These are phyloP conservation scores for Leccinum pseudoinsigne DNA, from an alignment of 1,284 basidiomycete genomes.

Conservation along the genomic window DNA sequence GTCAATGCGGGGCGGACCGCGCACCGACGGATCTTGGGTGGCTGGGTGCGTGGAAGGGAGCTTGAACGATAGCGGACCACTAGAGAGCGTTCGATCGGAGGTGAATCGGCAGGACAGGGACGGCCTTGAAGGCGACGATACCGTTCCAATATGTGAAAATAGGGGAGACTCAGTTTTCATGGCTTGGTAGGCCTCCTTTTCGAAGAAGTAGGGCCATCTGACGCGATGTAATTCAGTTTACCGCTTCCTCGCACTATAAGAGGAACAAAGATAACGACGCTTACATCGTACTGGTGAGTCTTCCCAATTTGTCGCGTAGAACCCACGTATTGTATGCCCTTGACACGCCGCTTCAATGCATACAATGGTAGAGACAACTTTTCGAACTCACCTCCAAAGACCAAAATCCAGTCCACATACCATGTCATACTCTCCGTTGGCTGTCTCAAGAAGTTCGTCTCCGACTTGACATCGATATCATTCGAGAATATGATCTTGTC, in stretches of 20 bases:
- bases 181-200: slow-evolving; percentile 34
- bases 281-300: slow-evolving; percentile 20
- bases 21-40: slow-evolving; percentile 9
- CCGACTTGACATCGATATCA: slow-evolving; percentile 50
- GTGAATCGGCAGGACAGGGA: slow-evolving; percentile 42
- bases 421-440: slow-evolving; percentile 50
- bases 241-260: not conserved
- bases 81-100: slow-evolving; percentile 33
- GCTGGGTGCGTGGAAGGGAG: slow-evolving; percentile 22
- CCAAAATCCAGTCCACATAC: slow-evolving; percentile 55
- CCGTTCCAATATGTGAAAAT: slow-evolving; percentile 65
- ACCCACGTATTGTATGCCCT: slow-evolving; percentile 29
- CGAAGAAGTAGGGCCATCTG: slow-evolving; percentile 56
- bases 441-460: slow-evolving; percentile 48
- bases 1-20: slow-evolving; percentile 34
- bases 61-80: slow-evolving; percentile 19
- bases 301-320: slow-evolving; percentile 22
- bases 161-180: slow-evolving; percentile 42
- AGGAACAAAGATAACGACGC: not conserved
- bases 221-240: not conserved
- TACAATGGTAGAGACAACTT: not conserved
- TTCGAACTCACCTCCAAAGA: slow-evolving; percentile 32
- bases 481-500: slow-evolving; percentile 53
- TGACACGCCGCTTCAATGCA: not conserved
- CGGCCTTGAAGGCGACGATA: slow-evolving; percentile 48